Base-by-base conservation (phyloP, 2,329 filamentous ascomycete genomes). In the Talaromyces sp. region DNA sequence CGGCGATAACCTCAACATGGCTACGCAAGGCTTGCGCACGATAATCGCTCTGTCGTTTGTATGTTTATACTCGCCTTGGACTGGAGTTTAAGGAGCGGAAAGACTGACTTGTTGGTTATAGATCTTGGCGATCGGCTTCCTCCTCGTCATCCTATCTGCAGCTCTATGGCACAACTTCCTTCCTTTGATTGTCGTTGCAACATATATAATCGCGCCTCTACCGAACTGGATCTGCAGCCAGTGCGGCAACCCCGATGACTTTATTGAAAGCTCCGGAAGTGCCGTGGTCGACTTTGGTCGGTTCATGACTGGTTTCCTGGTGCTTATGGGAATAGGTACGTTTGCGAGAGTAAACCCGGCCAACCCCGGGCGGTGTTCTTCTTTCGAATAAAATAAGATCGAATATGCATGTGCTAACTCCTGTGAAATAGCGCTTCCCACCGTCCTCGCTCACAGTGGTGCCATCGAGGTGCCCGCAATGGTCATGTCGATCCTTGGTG, bases 31-130 rank as follows among this genome's bases (percentile, higher is more conserved):
- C 76, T 88, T 99, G 73, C 98, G 97, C 82, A 99, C 95, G 69
- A 99, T 99, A 80, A 99, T 99, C 78, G 92, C 91, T 67, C 90
- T 99, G 70, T 98, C 95, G 75, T 99, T 99, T 81, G 95, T 91
- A 85, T 61, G 86, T 42, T 23, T 34, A 60, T 66, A 34, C 27
- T 47, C 18, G 14, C 7, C n/a, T 33, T 34, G 16, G 4, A 47
- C 7, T 4, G 8, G 33, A 52, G 56, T 27, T 47, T 14, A 58
- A 59, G 6, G 23, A 58, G 2, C 36, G 27, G 14, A 27, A 42
- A 59, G 18, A 53, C 30, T 47, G 44, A 59, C 23, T 40, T 18
- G 1, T 30, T 27, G 14, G n/a, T 5, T 54, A 52, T 66, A 90
- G 88, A 83, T 99, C 75, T 92, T 99, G 68, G 95, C 95, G 70